Conservation (phyloP, 208 protist genomes). For the Borovskyia barvae region DNA sequence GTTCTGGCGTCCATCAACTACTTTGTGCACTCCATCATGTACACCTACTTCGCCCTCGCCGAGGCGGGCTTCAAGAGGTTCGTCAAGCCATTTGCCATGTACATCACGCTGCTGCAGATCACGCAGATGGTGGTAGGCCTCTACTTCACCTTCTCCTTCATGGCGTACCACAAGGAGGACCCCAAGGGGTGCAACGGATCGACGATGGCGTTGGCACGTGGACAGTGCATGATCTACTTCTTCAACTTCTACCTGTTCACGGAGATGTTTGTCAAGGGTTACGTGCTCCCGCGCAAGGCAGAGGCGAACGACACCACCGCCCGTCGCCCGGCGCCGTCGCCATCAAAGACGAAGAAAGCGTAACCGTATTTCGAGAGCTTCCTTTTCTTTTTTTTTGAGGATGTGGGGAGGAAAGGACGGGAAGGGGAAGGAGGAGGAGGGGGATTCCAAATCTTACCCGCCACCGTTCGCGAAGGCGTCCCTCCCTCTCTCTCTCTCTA, state of each 20-base stretch:
- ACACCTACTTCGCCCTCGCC: slow-evolving; percentile 89
- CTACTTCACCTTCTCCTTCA: slow-evolving; percentile 51
- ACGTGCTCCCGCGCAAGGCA: slow-evolving; percentile 49
- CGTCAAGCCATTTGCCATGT: slow-evolving; percentile 58
- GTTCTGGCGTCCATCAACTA: slow-evolving; percentile 87
- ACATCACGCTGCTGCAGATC: slow-evolving; percentile 86
- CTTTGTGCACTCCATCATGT: slow-evolving; percentile 92
- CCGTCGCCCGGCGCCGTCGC: no score
- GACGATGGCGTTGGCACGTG: slow-evolving; percentile 30
- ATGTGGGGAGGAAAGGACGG: not conserved
- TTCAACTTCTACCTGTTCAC: slow-evolving; percentile 92
- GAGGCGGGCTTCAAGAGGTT: slow-evolving; percentile 53
- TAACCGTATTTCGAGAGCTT: not conserved
- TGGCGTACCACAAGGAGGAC: slow-evolving; percentile 22
- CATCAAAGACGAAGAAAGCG: not conserved
- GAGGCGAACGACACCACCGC: slow-evolving; percentile 1
- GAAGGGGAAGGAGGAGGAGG: not conserved
- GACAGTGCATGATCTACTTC: slow-evolving; percentile 86
- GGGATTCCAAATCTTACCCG: no score
- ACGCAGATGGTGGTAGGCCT: slow-evolving; percentile 90
- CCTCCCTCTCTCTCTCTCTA: no score
- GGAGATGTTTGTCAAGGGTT: slow-evolving; percentile 84
- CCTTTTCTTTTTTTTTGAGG: not conserved
- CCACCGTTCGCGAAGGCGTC: no score
- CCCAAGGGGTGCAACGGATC: slow-evolving; percentile 36